A percentile compares a stretch with the other conserved stretches of the same genome.
Evolutionary conservation across 306 rosid genomes (phyloP).

Genomic region (Clitoria ternatea): DNA sequence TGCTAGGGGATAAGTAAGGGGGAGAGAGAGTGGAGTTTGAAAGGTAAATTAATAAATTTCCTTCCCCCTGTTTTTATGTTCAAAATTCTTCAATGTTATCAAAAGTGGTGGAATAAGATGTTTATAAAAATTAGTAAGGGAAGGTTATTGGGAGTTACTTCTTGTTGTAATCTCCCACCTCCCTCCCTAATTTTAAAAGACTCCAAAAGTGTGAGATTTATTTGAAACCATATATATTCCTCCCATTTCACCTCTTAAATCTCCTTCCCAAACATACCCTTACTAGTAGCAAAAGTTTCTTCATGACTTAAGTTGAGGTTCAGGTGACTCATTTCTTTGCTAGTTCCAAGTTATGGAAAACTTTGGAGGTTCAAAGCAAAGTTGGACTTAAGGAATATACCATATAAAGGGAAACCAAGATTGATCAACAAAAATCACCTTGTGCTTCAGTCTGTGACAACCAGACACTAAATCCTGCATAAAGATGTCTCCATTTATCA

Average conservation of each 20-base stretch:
- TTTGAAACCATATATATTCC: background rate
- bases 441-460: slow-evolving; percentile 76
- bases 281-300: background rate
- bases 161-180: background rate
- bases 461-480: slow-evolving; percentile 89
- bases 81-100: background rate
- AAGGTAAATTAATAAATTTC: background rate
- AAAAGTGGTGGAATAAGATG: background rate
- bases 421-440: slow-evolving; percentile 38
- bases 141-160: background rate
- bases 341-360: background rate
- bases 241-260: background rate
- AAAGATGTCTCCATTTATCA: slow-evolving; percentile 77
- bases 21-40: background rate
- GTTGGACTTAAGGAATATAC: slow-evolving; percentile 2
- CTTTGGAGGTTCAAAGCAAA: slow-evolving; percentile 24
- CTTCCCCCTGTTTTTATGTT: background rate
- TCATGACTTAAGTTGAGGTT: background rate
- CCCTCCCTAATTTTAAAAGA: background rate
- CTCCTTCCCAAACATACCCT: background rate
- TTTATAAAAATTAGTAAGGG: background rate
- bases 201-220: background rate
- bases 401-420: background rate
- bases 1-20: background rate
- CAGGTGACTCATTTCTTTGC: background rate